These are phyloP conservation scores for Cryphonectria carpinicola DNA, from an alignment of 2,329 filamentous ascomycete species.

Conservation along the genomic window DNA sequence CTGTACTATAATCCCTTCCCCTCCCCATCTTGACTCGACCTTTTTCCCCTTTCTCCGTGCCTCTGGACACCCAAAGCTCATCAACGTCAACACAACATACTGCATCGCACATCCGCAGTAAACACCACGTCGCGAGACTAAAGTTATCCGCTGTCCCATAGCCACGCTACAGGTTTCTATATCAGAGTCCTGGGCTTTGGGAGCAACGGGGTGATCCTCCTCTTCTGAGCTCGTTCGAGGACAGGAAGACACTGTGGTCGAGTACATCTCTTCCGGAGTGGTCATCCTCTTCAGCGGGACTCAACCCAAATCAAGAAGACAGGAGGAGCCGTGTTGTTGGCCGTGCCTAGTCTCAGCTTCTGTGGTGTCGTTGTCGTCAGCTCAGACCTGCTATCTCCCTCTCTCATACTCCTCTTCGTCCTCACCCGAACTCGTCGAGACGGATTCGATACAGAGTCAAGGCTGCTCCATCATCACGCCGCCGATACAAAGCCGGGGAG, in stretches of 20 bases:
- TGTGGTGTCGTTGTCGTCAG: neutral
- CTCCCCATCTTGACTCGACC: neutral
- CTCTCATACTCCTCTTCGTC: neutral
- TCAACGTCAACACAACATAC: neutral
- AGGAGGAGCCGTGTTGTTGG: neutral
- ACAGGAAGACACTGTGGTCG: neutral
- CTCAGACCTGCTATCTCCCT: neutral
- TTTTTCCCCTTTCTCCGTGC: neutral
- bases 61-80: neutral
- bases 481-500: neutral
- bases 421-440: neutral
- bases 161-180: neutral
- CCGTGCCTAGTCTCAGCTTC: neutral
- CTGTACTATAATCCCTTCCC: neutral
- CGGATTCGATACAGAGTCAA: neutral
- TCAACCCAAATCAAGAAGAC: neutral
- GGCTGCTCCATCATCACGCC: neutral
- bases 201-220: conserved; percentile 1
- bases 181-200: neutral
- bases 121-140: neutral
- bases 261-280: neutral
- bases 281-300: neutral
- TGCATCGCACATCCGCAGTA: neutral
- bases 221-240: neutral
- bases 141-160: neutral